Evolutionary conservation across 2,329 filamentous ascomycete species (phyloP), one percentile per base, ranked within the genome.

Genomic region (Chaetomium sp.): DNA sequence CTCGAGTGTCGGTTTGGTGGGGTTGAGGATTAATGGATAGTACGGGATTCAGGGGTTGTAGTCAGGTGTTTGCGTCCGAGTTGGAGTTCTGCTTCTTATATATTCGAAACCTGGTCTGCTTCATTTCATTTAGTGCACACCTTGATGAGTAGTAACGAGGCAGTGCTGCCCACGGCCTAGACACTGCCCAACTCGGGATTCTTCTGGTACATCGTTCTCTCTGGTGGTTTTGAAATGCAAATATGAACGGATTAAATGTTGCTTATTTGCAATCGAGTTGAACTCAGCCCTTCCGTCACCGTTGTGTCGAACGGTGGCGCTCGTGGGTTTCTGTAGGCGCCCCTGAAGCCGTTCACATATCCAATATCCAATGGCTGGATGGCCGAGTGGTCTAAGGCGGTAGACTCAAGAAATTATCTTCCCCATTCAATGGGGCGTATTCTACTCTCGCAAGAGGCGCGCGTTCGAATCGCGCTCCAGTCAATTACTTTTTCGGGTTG

Each of bases 311-410:
- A 3, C 13, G 38, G 38, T 19, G 16, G 13, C 16, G 16, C 38
- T n/a, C 16, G 16, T n/a, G 45, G 31, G 31, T 42, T 55, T 49
- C 9, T 66, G 51, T 53, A 38, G 2, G 1, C 33, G 27, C 5
- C 42, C 12, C 3, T 21, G 7, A 8, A 51, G 25, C 23, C 38
- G 4, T 25, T 13, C 33, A n/a, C 31, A 2, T 45, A 25, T 31
- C 56, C 33, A 35, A 67, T 62, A n/a, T n/a, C 57, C 13, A 63
- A 58, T 64, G 68, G 68, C 68, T 68, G 65, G 68, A 63, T 71
- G 69, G 68, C 69, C 69, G 69, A 71, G 69, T 65, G 68, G 69
- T 70, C 68, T 71, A 71, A 71, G 69, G 69, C 68, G 69, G 61
- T 65, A 70, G 67, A 71, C 69, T 71, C 69, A 71, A 71, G 69